A percentile compares a stretch with the other conserved stretches of the same genome.
phyloP scores from a whole-genome alignment of 75 land plant species.

The Selaginella tamariscina region DNA sequence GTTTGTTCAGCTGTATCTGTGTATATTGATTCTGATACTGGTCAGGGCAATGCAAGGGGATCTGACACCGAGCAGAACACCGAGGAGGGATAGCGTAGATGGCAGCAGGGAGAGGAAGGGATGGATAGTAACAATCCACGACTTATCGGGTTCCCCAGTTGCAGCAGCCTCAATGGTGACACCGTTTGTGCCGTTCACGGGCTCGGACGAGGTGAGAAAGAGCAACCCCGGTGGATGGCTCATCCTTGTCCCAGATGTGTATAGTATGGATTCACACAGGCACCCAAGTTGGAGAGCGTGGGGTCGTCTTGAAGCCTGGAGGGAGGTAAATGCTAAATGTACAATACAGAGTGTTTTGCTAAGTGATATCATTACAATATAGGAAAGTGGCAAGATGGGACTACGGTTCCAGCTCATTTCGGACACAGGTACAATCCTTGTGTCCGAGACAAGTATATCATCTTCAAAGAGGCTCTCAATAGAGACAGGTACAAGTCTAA shows the following conservation, averaged over 20 bases:
- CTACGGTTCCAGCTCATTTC: slow-evolving; percentile 62
- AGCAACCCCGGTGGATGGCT: slow-evolving; percentile 2
- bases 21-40: not conserved
- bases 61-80: not conserved
- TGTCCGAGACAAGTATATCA: slow-evolving; percentile 51
- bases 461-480: slow-evolving; percentile 56
- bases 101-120: not conserved
- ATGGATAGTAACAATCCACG: slow-evolving; percentile 8
- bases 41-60: slow-evolving; percentile 2
- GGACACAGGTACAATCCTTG: slow-evolving; percentile 38
- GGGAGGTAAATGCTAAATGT: slow-evolving; percentile 57
- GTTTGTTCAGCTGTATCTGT: not conserved
- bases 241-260: not conserved
- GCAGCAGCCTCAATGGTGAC: slow-evolving; percentile 11
- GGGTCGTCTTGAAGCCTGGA: slow-evolving; percentile 93
- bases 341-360: no score
- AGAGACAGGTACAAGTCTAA: slow-evolving; percentile 40
- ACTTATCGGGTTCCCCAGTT: slow-evolving; percentile 11
- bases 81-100: not conserved
- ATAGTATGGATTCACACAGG: not conserved
- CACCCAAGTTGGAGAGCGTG: slow-evolving; percentile 61
- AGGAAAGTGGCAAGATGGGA: slow-evolving; percentile 41
- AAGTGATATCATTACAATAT: no score
- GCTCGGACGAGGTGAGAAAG: not conserved
- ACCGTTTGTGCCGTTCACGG: slow-evolving; percentile 9